phyloP scores from a whole-genome alignment of 2,329 filamentous ascomycete genomes.

The Monilinia fructicola region DNA sequence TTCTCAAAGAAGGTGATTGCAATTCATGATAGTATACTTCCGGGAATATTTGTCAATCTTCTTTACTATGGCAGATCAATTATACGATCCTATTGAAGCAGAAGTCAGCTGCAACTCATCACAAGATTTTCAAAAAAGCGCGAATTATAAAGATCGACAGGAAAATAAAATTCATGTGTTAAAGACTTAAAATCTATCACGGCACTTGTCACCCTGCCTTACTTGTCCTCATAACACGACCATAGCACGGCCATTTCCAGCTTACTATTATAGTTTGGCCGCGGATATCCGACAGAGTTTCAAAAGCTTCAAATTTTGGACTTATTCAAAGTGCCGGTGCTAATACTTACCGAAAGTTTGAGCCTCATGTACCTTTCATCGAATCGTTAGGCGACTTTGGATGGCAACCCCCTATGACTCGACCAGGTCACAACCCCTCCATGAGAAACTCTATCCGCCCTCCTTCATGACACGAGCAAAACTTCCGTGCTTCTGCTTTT shows the following conservation, averaged over 20 bases:
- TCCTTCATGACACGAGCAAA: slow-evolving; percentile 1
- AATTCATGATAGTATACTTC: neutral
- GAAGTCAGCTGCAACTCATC: slow-evolving; percentile 16
- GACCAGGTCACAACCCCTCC: neutral
- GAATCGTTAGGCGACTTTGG: neutral
- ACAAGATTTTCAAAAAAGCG: neutral
- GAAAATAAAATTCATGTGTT: slow-evolving; percentile 1
- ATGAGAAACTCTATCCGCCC: neutral
- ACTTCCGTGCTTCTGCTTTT: neutral
- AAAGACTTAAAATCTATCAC: neutral
- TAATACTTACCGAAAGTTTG: neutral
- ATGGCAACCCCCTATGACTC: neutral
- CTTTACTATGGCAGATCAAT: neutral
- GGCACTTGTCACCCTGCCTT: neutral
- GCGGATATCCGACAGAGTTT: slow-evolving; percentile 4
- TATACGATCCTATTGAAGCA: slow-evolving; percentile 1
- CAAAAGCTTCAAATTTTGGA: neutral
- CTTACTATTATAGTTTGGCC: neutral
- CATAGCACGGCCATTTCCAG: neutral
- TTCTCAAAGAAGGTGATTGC: neutral
- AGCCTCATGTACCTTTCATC: neutral
- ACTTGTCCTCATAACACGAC: neutral
- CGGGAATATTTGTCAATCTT: neutral
- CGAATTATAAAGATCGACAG: neutral
- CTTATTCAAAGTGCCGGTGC: neutral